Base-by-base conservation (phyloP, 2,329 filamentous ascomycete genomes). In the Shiraia sp. region DNA sequence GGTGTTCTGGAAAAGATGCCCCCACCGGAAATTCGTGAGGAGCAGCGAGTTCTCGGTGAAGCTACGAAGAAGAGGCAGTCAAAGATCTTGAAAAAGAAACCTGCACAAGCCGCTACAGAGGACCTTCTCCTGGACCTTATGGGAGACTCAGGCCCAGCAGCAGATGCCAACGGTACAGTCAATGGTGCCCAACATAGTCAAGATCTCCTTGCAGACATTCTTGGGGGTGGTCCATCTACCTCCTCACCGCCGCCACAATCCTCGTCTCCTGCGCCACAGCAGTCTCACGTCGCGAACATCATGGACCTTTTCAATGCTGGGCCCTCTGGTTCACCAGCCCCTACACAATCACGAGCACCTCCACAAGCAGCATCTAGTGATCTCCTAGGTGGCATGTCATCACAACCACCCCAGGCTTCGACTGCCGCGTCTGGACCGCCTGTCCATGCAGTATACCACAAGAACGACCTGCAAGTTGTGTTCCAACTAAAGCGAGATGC, bases 1-100 rank as follows among this genome's bases (percentile, higher is more conserved):
- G 93, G 93, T 43, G 93, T 99, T 2, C 76, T 99, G 9, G 93
- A 99, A 72, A 95, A 93, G 69, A 99, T 99, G 95, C 93, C 93
- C 6, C 83, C 93, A 2, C 93, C 93, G 7, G 92, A 97, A 69
- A 97, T 99, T 62, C 90, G 92, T 54, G 93, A 99, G 67, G 90
- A 95, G 68, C 92, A 93, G 40, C 81, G 92, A 46, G 91, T 96
- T 3, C 77, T 99, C 13, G 91, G 91, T 30, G 87, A 92, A 60
- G 85, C 90, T 1, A 77, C 82, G 27, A 66, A 70, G 45, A 75
- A 75, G 57, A 67, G 74, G 33, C 70, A 71, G 39, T 72, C 81
- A 34, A 79, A 82, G 45, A 66, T 79, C n/a, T 65, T 78, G 36
- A 83, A 90, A 44, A 83, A 90, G 44, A 82, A 82, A 61, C 79